These are phyloP conservation scores for Cryptococcus sp. DNA, from an alignment of 1,284 basidiomycete species.

Conservation along the genomic window DNA sequence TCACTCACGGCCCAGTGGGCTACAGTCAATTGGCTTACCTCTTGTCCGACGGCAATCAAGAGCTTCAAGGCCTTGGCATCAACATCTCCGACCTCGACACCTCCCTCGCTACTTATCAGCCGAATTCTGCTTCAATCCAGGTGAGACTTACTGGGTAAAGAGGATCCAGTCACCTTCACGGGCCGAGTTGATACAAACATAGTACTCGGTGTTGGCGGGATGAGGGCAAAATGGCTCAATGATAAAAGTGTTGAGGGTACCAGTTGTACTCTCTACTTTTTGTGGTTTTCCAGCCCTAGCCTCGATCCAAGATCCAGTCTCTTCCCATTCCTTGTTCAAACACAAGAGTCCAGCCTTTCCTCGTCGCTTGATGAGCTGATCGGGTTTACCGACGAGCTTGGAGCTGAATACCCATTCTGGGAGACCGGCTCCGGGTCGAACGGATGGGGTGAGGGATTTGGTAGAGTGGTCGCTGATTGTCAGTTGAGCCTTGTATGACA, in stretches of 20 bases:
- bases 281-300: slow-evolving; percentile 90
- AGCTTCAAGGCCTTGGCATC: slow-evolving; percentile 95
- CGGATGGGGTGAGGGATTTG: slow-evolving; percentile 63
- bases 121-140: no score
- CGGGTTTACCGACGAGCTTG: slow-evolving; percentile 89
- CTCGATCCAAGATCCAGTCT: slow-evolving; percentile 80
- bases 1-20: not conserved
- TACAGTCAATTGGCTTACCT: slow-evolving; percentile 17
- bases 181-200: slow-evolving; percentile 95
- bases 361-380: slow-evolving; percentile 98
- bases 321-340: slow-evolving; percentile 89
- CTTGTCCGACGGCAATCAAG: slow-evolving; percentile 68
- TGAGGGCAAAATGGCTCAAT: slow-evolving; percentile 98
- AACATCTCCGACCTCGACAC: slow-evolving; percentile 98
- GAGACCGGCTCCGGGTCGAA: slow-evolving; percentile 62
- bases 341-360: slow-evolving; percentile 95
- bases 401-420: slow-evolving; percentile 78
- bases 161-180: slow-evolving; percentile 95
- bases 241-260: slow-evolving; percentile 95
- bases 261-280: slow-evolving; percentile 87
- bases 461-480: slow-evolving; percentile 73
- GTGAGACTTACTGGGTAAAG: slow-evolving; percentile 69
- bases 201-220: slow-evolving; percentile 89
- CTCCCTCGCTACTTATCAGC: slow-evolving; percentile 62
- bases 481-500: not conserved